Percentiles rank a stretch among this genome's conserved stretches.
These are phyloP conservation scores for Didymella glomerata DNA, from an alignment of 2,329 filamentous ascomycete species.

Conservation along the genomic window DNA sequence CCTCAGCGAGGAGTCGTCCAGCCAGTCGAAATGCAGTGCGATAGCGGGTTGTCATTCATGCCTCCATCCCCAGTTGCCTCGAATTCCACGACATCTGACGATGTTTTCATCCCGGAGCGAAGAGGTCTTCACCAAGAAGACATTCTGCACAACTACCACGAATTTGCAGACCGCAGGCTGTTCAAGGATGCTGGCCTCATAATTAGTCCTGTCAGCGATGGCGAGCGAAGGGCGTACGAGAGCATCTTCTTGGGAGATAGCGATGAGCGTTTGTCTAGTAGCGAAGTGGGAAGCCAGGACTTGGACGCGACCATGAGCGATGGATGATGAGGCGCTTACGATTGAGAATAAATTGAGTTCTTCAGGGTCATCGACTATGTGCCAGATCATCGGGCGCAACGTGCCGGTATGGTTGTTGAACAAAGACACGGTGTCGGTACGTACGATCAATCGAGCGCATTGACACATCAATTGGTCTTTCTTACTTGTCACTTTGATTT, in stretches of 20 bases:
- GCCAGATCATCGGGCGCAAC: neutral
- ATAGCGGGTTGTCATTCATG: neutral
- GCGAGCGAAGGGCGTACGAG: slow-evolving; percentile 29
- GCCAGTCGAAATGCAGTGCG: neutral
- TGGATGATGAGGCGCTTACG: neutral
- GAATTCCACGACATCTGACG: neutral
- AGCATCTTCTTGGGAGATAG: slow-evolving; percentile 29
- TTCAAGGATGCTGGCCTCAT: slow-evolving; percentile 19
- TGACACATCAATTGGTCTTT: neutral
- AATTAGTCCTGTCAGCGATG: slow-evolving; percentile 20
- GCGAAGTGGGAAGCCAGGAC: slow-evolving; percentile 1
- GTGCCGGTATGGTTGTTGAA: neutral
- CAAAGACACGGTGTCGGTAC: neutral
- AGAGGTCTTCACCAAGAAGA: slow-evolving; percentile 6
- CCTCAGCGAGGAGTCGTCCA: neutral
- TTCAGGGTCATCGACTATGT: neutral
- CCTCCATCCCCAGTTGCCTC: neutral
- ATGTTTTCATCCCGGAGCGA: neutral
- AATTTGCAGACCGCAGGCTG: slow-evolving; percentile 19
- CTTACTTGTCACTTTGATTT: neutral
- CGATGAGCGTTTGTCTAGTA: slow-evolving; percentile 12
- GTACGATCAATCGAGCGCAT: slow-evolving; percentile 7
- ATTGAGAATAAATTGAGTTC: too few relatives aligned
- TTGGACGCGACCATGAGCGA: slow-evolving; percentile 4
- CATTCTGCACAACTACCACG: slow-evolving; percentile 29